Conservation (phyloP, 2,329 filamentous ascomycete genomes). For the Bipolaris zeicola region DNA sequence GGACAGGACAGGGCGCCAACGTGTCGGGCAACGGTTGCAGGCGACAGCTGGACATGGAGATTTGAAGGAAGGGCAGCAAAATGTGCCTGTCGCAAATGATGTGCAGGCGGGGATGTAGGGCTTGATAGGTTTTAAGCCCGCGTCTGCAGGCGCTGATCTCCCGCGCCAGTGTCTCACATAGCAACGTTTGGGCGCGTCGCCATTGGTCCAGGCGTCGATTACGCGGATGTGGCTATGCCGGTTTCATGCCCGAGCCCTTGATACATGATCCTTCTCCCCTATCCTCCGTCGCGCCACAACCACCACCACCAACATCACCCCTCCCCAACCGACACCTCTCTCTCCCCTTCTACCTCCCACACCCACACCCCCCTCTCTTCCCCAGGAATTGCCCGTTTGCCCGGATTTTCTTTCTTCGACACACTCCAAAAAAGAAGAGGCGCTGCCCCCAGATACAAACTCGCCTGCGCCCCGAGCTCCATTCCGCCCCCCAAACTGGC, state of each 20-base stretch:
- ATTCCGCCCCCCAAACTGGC: background rate
- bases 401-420: background rate
- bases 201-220: conserved; percentile 26
- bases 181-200: conserved; percentile 16
- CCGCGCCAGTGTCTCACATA: conserved; percentile 38
- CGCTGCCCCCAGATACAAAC: background rate
- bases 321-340: no score
- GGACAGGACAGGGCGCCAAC: background rate
- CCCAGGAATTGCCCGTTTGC: background rate
- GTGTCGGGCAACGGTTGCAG: background rate
- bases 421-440: background rate
- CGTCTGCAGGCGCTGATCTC: conserved; percentile 21
- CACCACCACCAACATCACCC: conserved; percentile 1
- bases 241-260: conserved; percentile 31
- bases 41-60: background rate
- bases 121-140: conserved; percentile 25
- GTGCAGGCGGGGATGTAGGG: conserved; percentile 2
- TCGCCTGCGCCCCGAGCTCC: background rate
- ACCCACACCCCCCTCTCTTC: background rate
- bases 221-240: conserved; percentile 31
- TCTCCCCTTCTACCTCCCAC: background rate
- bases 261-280: conserved; percentile 24
- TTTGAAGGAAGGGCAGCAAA: background rate
- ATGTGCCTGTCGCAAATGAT: conserved; percentile 1
- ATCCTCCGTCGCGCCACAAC: conserved; percentile 15